phyloP scores from a whole-genome alignment of 2,329 filamentous ascomycete species.

The Waltergamsia citrina region DNA sequence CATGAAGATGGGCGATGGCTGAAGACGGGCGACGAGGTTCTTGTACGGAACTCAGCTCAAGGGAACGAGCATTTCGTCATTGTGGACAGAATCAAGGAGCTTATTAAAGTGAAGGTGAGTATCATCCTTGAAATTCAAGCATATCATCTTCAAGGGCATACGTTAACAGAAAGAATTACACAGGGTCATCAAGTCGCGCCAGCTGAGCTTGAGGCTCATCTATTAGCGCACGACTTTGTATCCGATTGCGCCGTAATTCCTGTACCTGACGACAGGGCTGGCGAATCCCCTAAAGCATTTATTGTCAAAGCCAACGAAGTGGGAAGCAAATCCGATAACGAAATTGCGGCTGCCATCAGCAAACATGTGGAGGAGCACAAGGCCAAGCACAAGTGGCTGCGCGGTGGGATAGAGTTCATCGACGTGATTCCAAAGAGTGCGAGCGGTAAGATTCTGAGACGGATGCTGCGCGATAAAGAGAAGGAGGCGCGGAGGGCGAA shows the following conservation, averaged over 20 bases:
- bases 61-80: constrained; percentile 74
- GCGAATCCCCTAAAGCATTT: constrained; percentile 53
- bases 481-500: constrained; percentile 51
- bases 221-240: constrained; percentile 60
- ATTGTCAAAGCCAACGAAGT: constrained; percentile 37
- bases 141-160: background rate
- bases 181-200: constrained; percentile 68
- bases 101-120: constrained; percentile 64
- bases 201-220: constrained; percentile 64
- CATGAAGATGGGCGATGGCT: constrained; percentile 60
- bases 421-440: constrained; percentile 61
- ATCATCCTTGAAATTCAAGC: too few species aligned
- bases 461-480: constrained; percentile 61
- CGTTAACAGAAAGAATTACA: background rate
- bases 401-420: constrained; percentile 50
- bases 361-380: constrained; percentile 54
- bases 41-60: constrained; percentile 48
- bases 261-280: constrained; percentile 43
- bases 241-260: constrained; percentile 65
- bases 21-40: constrained; percentile 71
- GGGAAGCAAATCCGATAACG: constrained; percentile 40
- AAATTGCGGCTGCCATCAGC: constrained; percentile 37
- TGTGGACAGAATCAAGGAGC: constrained; percentile 59
- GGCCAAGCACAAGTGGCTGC: constrained; percentile 56
- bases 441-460: constrained; percentile 60